phyloP scores from a whole-genome alignment of 495 filamentous ascomycete genomes.

The Podospora fimiseda region DNA sequence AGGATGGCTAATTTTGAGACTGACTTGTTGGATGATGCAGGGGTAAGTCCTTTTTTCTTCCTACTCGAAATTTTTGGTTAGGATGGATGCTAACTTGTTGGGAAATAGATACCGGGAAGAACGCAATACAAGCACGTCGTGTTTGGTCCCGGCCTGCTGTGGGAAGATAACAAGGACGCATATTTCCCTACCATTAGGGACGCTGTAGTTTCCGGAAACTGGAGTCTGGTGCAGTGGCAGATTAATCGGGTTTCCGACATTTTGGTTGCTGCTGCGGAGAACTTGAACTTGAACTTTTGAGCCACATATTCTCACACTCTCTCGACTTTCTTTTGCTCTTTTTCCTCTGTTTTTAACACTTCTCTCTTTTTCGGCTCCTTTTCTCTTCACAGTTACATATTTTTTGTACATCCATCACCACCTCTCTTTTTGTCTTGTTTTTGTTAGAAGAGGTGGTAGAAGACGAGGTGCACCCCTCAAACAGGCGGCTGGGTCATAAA shows the following conservation, averaged over 20 bases:
- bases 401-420: too few species aligned
- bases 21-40: slow-evolving; percentile 70
- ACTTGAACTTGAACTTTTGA: too few species aligned
- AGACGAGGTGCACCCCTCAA: too few species aligned
- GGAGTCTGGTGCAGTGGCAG: slow-evolving; percentile 60
- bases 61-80: too few species aligned
- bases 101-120: slow-evolving; percentile 66
- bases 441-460: too few species aligned
- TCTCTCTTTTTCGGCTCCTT: too few species aligned
- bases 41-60: slow-evolving; percentile 48
- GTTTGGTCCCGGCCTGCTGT: slow-evolving; percentile 74
- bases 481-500: too few species aligned
- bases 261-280: slow-evolving; percentile 55
- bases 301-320: background rate
- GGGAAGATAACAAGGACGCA: slow-evolving; percentile 63
- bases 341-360: too few species aligned
- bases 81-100: too few species aligned
- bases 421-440: too few species aligned
- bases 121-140: slow-evolving; percentile 93
- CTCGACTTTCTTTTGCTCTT: background rate
- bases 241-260: slow-evolving; percentile 66
- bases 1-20: slow-evolving; percentile 77
- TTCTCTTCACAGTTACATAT: too few species aligned
- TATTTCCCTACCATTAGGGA: slow-evolving; percentile 85
- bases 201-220: slow-evolving; percentile 65